A percentile compares a stretch with the other conserved stretches of the same genome.
phyloP scores from a whole-genome alignment of 2,329 filamentous ascomycete species.

The Colletotrichum trifolii region DNA sequence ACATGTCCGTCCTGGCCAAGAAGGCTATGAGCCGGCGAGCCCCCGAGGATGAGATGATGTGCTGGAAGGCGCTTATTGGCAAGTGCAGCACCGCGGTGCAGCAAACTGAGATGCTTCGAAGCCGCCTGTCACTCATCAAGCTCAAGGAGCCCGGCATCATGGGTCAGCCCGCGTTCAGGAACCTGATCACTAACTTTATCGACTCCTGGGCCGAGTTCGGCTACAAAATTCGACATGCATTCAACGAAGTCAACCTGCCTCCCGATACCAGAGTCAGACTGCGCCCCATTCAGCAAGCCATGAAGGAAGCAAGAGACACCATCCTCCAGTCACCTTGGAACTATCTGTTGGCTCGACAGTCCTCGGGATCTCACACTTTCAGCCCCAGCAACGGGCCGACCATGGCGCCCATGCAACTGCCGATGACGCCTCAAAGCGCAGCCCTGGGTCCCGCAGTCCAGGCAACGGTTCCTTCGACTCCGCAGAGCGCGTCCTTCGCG shows the following conservation, averaged over 20 bases:
- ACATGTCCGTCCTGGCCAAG: slow-evolving; percentile 73
- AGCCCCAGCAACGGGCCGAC: slow-evolving; percentile 41
- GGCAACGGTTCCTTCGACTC: slow-evolving; percentile 83
- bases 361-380: slow-evolving; percentile 31
- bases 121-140: slow-evolving; percentile 81
- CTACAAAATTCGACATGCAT: slow-evolving; percentile 65
- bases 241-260: slow-evolving; percentile 64
- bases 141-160: slow-evolving; percentile 84
- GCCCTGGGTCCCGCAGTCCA: slow-evolving; percentile 91
- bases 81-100: slow-evolving; percentile 78
- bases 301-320: slow-evolving; percentile 81
- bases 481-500: slow-evolving; percentile 67
- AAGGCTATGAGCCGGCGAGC: slow-evolving; percentile 70
- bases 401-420: slow-evolving; percentile 59
- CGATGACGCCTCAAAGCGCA: slow-evolving; percentile 89
- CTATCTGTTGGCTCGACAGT: slow-evolving; percentile 51
- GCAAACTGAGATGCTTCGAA: slow-evolving; percentile 78
- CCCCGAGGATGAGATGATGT: slow-evolving; percentile 68
- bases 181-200: slow-evolving; percentile 80
- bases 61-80: slow-evolving; percentile 77
- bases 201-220: slow-evolving; percentile 76
- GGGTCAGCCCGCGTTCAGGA: slow-evolving; percentile 70
- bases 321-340: slow-evolving; percentile 73
- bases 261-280: slow-evolving; percentile 79
- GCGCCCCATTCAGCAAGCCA: slow-evolving; percentile 82